Evolutionary conservation across 2,329 filamentous ascomycete genomes (phyloP).

Genomic region (Alternaria triticina): DNA sequence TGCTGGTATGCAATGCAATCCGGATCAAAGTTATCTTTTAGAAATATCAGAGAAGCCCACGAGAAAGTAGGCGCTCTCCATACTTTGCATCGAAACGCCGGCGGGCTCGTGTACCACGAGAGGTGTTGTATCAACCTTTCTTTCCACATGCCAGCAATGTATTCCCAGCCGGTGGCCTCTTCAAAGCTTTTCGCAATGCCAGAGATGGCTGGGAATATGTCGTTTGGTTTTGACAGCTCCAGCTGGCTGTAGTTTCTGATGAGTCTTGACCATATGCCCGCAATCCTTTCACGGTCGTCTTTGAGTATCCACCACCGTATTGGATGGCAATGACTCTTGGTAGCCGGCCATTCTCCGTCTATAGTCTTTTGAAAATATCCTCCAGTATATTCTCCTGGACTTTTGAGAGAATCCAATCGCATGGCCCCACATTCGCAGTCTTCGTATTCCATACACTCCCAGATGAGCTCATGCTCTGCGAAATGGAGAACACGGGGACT

Average conservation of each 20-base stretch:
- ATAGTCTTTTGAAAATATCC: no score
- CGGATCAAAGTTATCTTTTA: no score
- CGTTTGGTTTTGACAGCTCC: background rate
- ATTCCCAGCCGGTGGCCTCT: background rate
- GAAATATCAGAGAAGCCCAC: background rate
- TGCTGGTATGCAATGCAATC: no score
- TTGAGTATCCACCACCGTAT: background rate
- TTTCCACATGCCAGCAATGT: background rate
- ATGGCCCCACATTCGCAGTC: background rate
- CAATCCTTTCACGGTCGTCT: background rate
- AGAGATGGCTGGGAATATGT: background rate
- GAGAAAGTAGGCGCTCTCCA: background rate
- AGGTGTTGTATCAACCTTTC: background rate
- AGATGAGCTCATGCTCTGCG: slow-evolving; percentile 12
- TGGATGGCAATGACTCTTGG: background rate
- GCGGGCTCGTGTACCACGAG: background rate
- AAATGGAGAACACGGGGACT: slow-evolving; percentile 16
- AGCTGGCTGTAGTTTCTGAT: background rate
- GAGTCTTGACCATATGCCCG: background rate
- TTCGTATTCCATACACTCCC: slow-evolving; percentile 18
- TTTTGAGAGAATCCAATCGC: no score
- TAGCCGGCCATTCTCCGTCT: no score
- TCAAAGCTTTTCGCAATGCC: background rate
- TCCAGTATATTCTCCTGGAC: no score
- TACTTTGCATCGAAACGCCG: background rate